Base-by-base conservation (phyloP, 371 early-diverging fungal species). In the Syncephalastrum sp. region DNA sequence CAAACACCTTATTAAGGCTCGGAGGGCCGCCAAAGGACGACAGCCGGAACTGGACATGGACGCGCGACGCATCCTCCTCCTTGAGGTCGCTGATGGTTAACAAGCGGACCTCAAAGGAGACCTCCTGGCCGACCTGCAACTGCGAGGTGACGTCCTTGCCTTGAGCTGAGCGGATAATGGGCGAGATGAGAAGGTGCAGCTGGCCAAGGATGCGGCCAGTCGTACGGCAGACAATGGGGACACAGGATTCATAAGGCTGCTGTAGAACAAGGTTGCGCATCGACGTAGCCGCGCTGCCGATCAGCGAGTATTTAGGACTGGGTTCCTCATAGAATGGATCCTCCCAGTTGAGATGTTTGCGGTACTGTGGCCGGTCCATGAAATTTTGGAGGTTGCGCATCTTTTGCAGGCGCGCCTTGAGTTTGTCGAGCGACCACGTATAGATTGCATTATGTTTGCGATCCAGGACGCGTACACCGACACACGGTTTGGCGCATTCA, bases 351-450 rank as follows among this genome's bases (percentile, higher is more conserved):
- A 89, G 81, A 41, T 90, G 89, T 14, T 83, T 77, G 17, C 86
- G 71, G 57, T 87, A 87, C 27, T 82, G 70, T n/a, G 92, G 89
- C 17, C 78, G 75, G 53, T 91, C 92, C 19, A 80, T 74, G 56
- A 82, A 85, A 23, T 89, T 80, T 60, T 87, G 86, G 53, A 91
- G 63, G 19, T 84, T 85, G 2, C 88, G 84, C 95, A 95, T 93
- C 27, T 81, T 77, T 19, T 85, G 80, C 14, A 95, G 64, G 7
- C 86, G 81, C 19, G 57, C 57, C 45, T 79, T 83, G 29, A 95
- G 79, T 33, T 81, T 81, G 8, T 78, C 83, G 4, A 92, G 64
- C 0, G 91, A 83, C 93, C 93, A 93, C 3, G 83, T 54, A 61
- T 92, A 91, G 42, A 88, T 68, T 15, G 79, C 70, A 12, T 83